Base-by-base conservation (phyloP, 1,139 yeast species). In the Casaregolazyma suthepensis region DNA sequence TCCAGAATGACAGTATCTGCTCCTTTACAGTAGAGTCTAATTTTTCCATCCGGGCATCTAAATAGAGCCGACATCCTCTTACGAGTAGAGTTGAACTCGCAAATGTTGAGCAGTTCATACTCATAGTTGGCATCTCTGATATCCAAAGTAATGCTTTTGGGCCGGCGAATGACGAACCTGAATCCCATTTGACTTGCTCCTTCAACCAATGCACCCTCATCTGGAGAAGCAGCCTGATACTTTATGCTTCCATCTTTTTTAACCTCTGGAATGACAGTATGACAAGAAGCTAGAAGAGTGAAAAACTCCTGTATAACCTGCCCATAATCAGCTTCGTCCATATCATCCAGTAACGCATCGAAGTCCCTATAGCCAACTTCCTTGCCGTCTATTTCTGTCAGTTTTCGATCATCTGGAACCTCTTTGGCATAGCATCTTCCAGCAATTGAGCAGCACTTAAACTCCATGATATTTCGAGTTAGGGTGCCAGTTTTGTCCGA, bases 201-300 rank as follows among this genome's bases (percentile, higher is more conserved):
- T 63, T 93, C 91, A 2, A 94, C 99, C 58, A 94, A 75, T 0
- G 99, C 99, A 54, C 99, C 99, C 74, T 94, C 99, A 72, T 94
- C 99, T 0, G 99, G 99, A 1, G 98, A 91, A 0, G 99, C 97
- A 0, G 99, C 99, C 71, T 94, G 99, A 66, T 94, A 94, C 67
- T 88, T 91, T 60, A 93, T 85, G 31, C 57, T 58, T 7, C 72
- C 74, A 52, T 67, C 67, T 1, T 77, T 83, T 56, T 78, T 78
- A 17, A 79, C 76, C 68, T 94, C 99, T 0, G 99, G 99, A 58
- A 94, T 94, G 48, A 94, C 99, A 0, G 99, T 94, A 66, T 94
- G 99, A 68, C 99, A 94, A 0, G 96, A 85, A 52, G 98, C 88
- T 55, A 94, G 74, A 53, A 91, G 74, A 0, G 93, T 85, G 60